These are phyloP conservation scores for Exserohilum turcica DNA, from an alignment of 2,329 filamentous ascomycete genomes.

Conservation along the genomic window DNA sequence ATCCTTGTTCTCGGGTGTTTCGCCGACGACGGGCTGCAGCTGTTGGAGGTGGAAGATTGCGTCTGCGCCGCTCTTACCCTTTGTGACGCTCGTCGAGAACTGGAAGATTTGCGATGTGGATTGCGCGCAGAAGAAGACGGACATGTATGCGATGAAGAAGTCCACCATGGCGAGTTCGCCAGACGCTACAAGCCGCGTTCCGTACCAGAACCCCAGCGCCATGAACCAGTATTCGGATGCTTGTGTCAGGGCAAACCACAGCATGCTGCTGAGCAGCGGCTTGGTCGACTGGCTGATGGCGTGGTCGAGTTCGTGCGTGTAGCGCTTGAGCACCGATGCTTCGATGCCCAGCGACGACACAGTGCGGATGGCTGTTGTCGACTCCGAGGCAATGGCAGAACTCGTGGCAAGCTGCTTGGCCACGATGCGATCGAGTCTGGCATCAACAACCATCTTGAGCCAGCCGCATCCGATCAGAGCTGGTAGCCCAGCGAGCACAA, in stretches of 20 bases:
- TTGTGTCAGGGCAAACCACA: slow-evolving; percentile 80
- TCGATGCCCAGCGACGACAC: slow-evolving; percentile 88
- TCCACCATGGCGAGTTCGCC: slow-evolving; percentile 75
- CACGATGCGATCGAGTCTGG: slow-evolving; percentile 47
- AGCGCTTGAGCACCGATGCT: slow-evolving; percentile 59
- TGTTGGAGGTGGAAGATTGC: slow-evolving; percentile 50
- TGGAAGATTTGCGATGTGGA: slow-evolving; percentile 7
- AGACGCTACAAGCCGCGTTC: slow-evolving; percentile 26
- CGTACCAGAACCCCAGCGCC: slow-evolving; percentile 82
- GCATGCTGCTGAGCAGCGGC: slow-evolving; percentile 16
- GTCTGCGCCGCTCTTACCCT: slow-evolving; percentile 79
- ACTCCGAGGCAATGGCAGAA: slow-evolving; percentile 60
- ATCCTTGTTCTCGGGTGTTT: slow-evolving; percentile 25
- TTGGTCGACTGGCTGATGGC: slow-evolving; percentile 26
- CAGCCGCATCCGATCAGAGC: slow-evolving; percentile 13
- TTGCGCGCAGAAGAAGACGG: slow-evolving; percentile 41
- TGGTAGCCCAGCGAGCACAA: slow-evolving; percentile 11
- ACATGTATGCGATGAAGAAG: slow-evolving; percentile 54
- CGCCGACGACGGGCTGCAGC: slow-evolving; percentile 40
- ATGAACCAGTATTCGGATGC: slow-evolving; percentile 75
- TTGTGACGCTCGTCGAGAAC: slow-evolving; percentile 71
- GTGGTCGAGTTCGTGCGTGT: slow-evolving; percentile 68
- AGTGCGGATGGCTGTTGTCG: slow-evolving; percentile 70
- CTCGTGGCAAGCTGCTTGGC: slow-evolving; percentile 68
- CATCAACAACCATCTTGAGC: slow-evolving; percentile 84